phyloP scores from a whole-genome alignment of 768 basidiomycete genomes.

The Hygrophoropsis aurantiaca region DNA sequence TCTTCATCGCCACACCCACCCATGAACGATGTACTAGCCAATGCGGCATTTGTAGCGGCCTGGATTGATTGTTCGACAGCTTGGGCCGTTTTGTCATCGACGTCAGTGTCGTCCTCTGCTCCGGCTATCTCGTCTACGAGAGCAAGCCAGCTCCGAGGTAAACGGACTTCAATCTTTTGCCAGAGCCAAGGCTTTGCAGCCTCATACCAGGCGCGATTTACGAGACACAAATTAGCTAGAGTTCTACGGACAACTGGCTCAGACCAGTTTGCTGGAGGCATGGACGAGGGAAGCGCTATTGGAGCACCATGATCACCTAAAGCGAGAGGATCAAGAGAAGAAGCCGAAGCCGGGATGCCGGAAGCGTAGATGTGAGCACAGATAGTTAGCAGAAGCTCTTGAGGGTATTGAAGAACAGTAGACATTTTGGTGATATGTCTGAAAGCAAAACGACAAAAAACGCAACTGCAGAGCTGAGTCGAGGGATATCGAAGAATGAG shows the following conservation, averaged over 20 bases:
- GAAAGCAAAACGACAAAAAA: conserved; percentile 11
- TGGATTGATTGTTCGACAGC: conserved; percentile 69
- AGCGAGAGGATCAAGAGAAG: conserved; percentile 73
- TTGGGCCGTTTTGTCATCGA: conserved; percentile 54
- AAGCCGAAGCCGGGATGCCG: conserved; percentile 51
- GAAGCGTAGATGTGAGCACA: conserved; percentile 71
- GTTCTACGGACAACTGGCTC: conserved; percentile 66
- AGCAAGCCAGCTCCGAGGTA: conserved; percentile 82
- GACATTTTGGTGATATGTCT: conserved; percentile 28
- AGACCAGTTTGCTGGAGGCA: conserved; percentile 68
- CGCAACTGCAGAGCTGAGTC: conserved; percentile 12
- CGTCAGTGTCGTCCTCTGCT: conserved; percentile 55
- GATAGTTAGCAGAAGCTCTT: conserved; percentile 71
- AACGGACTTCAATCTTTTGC: conserved; percentile 78
- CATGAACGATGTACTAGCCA: conserved; percentile 43
- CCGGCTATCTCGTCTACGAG: conserved; percentile 79
- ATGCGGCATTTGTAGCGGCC: conserved; percentile 62
- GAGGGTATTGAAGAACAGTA: conserved; percentile 51
- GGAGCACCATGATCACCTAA: conserved; percentile 45
- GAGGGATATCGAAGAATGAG: background rate
- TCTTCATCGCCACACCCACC: conserved; percentile 38
- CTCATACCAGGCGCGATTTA: conserved; percentile 74
- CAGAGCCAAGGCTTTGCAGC: conserved; percentile 90
- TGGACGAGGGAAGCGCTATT: conserved; percentile 68
- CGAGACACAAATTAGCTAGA: conserved; percentile 70